Percentiles rank a stretch among this genome's conserved stretches.
Evolutionary conservation across 2,329 filamentous ascomycete genomes (phyloP).

Genomic region (Lizonia empirigonia): DNA sequence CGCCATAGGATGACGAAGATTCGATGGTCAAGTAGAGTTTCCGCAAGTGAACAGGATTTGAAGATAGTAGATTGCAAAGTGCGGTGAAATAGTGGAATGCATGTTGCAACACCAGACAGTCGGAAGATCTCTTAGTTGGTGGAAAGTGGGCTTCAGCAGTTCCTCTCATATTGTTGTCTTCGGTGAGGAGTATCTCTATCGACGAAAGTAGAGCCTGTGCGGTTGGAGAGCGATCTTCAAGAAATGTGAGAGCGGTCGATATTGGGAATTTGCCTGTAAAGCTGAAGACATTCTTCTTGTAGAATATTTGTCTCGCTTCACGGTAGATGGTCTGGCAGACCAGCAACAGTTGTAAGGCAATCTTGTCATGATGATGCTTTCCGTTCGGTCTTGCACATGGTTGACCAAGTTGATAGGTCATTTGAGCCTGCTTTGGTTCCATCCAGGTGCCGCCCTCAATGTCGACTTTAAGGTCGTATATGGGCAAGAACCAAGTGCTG

Average conservation of each 20-base stretch:
- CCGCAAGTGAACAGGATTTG: conserved; percentile 23
- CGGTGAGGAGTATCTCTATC: conserved; percentile 25
- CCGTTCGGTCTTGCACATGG: neutral
- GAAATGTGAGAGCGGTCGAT: conserved; percentile 31
- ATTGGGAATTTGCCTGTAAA: conserved; percentile 28
- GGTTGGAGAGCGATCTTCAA: conserved; percentile 26
- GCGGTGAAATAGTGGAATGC: conserved; percentile 30
- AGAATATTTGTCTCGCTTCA: conserved; percentile 31
- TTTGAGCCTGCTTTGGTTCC: conserved; percentile 18
- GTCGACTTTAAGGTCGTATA: conserved; percentile 23
- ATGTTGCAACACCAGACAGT: conserved; percentile 25
- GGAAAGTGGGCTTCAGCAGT: conserved; percentile 23
- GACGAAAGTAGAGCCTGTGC: conserved; percentile 23
- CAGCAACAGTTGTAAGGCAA: conserved; percentile 21
- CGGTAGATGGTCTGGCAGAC: conserved; percentile 29
- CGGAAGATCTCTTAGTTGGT: conserved; percentile 20
- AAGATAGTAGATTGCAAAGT: conserved; percentile 29
- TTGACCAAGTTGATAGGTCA: conserved; percentile 29
- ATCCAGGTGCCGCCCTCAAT: conserved; percentile 16
- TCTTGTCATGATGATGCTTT: neutral
- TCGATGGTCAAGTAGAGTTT: conserved; percentile 26
- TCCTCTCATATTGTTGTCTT: conserved; percentile 27
- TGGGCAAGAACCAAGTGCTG: conserved; percentile 25
- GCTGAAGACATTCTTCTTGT: conserved; percentile 30
- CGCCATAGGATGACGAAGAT: conserved; percentile 13